phyloP scores from a whole-genome alignment of 164 flowering plant genomes.

The Aristolochia fimbriata region DNA sequence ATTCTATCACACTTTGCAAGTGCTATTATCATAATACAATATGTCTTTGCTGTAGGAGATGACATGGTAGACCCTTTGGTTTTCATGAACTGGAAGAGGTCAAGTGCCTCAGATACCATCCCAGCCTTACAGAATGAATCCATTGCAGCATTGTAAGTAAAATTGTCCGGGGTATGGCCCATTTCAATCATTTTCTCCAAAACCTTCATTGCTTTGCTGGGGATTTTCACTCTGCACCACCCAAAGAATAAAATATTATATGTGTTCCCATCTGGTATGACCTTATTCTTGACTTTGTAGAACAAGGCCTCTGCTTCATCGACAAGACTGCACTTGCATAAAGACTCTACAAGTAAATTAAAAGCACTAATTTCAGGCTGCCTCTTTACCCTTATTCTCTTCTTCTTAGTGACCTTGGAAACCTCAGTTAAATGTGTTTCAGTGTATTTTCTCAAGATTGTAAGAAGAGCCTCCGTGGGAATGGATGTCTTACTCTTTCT shows the following conservation, averaged over 20 bases:
- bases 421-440: constrained; percentile 61
- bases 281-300: constrained; percentile 40
- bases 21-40: constrained; percentile 72
- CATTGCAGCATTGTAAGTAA: constrained; percentile 78
- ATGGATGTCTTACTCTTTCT: constrained; percentile 49
- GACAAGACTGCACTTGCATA: constrained; percentile 80
- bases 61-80: constrained; percentile 63
- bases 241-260: constrained; percentile 82
- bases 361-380: constrained; percentile 84
- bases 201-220: constrained; percentile 50
- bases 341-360: constrained; percentile 71
- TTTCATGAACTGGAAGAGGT: constrained; percentile 74
- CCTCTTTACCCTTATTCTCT: constrained; percentile 65
- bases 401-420: constrained; percentile 69
- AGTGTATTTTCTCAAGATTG: constrained; percentile 52
- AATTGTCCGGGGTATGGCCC: constrained; percentile 73
- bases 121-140: constrained; percentile 71
- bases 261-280: constrained; percentile 58
- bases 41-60: constrained; percentile 85
- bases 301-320: constrained; percentile 69
- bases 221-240: constrained; percentile 85
- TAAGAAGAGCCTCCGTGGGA: constrained; percentile 61
- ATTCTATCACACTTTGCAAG: constrained; percentile 44
- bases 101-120: constrained; percentile 64
- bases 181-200: constrained; percentile 70